A percentile compares a stretch with the other conserved stretches of the same genome.
Evolutionary conservation across 495 filamentous ascomycete species (phyloP).

Genomic region (Aspergillus baeticus): DNA sequence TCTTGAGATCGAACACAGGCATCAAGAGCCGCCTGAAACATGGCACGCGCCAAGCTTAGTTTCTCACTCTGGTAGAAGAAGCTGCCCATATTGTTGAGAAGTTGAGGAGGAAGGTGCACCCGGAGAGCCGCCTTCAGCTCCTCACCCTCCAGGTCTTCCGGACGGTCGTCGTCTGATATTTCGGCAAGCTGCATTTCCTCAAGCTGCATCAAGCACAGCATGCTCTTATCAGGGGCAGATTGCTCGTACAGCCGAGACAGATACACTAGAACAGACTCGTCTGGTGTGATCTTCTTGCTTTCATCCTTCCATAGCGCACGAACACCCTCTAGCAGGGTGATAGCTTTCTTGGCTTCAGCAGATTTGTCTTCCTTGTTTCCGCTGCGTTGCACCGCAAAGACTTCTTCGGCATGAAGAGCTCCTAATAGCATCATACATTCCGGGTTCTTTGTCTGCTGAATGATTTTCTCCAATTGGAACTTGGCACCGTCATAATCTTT

Average conservation of each 20-base stretch:
- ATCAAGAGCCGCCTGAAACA: constrained; percentile 85
- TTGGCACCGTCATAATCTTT: constrained; percentile 88
- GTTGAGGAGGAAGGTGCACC: constrained; percentile 77
- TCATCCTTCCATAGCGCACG: constrained; percentile 89
- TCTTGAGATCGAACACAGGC: constrained; percentile 75
- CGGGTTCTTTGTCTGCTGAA: constrained; percentile 78
- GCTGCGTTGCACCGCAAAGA: constrained; percentile 72
- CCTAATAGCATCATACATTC: constrained; percentile 90
- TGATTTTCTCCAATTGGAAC: constrained; percentile 88
- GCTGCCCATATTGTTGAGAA: constrained; percentile 95
- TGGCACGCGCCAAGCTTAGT: constrained; percentile 71
- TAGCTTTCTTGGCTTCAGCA: constrained; percentile 76
- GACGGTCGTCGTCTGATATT: constrained; percentile 64
- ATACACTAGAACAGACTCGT: constrained; percentile 88
- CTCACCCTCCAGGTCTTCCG: constrained; percentile 65
- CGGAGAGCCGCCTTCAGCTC: constrained; percentile 59
- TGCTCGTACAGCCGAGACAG: constrained; percentile 86
- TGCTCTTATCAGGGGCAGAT: constrained; percentile 81
- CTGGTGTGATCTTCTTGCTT: constrained; percentile 74
- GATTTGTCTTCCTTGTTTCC: constrained; percentile 84
- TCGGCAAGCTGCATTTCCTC: constrained; percentile 81
- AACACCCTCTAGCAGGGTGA: constrained; percentile 75
- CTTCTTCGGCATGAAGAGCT: constrained; percentile 88
- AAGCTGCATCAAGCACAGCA: constrained; percentile 85
- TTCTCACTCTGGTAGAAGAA: constrained; percentile 89